phyloP scores from a whole-genome alignment of 345 rosid species.

The Excoecaria cochinchinensis region DNA sequence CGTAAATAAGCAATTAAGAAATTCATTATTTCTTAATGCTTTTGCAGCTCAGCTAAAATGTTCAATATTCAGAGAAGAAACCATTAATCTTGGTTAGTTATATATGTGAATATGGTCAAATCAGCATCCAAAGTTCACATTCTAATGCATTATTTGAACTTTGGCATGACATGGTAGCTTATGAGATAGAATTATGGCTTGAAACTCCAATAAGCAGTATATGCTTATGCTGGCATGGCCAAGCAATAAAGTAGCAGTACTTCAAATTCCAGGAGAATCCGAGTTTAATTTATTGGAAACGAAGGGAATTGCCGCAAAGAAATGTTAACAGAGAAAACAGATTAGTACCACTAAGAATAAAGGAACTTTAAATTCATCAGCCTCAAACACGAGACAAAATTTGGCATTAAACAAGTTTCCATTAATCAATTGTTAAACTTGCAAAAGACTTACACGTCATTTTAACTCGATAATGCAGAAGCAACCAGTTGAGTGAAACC shows the following conservation, averaged over 20 bases:
- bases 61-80: background rate
- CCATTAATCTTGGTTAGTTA: background rate
- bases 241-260: background rate
- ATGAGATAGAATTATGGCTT: background rate
- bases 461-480: background rate
- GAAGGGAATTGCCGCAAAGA: background rate
- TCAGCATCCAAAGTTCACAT: background rate
- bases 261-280: background rate
- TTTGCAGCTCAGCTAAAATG: background rate
- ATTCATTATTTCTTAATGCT: background rate
- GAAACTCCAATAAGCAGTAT: background rate
- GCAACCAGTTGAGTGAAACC: background rate
- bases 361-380: background rate
- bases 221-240: background rate
- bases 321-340: background rate
- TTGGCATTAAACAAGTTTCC: background rate
- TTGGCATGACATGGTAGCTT: background rate
- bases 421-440: background rate
- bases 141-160: background rate
- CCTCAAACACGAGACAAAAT: background rate
- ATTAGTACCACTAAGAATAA: background rate
- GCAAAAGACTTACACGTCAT: background rate
- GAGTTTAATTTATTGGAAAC: background rate
- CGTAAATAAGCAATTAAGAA: background rate
- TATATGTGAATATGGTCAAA: background rate